Percentiles rank a stretch among this genome's conserved stretches.
phyloP scores from a whole-genome alignment of 805 yeast genomes.

The Schizosaccharomyces osmophilus region DNA sequence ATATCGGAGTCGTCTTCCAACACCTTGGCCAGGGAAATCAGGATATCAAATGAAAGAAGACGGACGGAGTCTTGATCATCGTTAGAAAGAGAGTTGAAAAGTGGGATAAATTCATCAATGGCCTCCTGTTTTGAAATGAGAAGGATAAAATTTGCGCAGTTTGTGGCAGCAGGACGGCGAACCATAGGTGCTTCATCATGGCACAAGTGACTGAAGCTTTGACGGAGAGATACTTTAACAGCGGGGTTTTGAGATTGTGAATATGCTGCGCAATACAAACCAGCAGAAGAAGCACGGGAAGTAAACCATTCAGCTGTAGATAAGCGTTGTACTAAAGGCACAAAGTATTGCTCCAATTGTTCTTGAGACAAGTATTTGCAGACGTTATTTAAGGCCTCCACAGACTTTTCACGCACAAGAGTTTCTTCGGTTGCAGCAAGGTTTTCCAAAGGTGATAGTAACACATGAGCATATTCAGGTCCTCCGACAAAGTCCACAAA shows the following conservation, averaged over 20 bases:
- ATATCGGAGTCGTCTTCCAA: slow-evolving; percentile 9
- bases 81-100: slow-evolving; percentile 18
- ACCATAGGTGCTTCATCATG: slow-evolving; percentile 96
- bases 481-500: slow-evolving; percentile 87
- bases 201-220: slow-evolving; percentile 42
- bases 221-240: slow-evolving; percentile 32
- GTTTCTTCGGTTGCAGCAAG: slow-evolving; percentile 90
- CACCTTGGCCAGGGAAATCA: slow-evolving; percentile 43
- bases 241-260: slow-evolving; percentile 21
- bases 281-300: slow-evolving; percentile 73
- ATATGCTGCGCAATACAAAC: slow-evolving; percentile 51
- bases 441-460: slow-evolving; percentile 47
- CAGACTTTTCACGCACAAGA: slow-evolving; percentile 53
- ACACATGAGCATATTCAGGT: slow-evolving; percentile 28
- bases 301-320: slow-evolving; percentile 88
- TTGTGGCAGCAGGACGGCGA: slow-evolving; percentile 74
- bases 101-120: slow-evolving; percentile 8
- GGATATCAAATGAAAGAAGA: slow-evolving; percentile 64
- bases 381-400: slow-evolving; percentile 53
- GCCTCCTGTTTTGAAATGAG: slow-evolving; percentile 6
- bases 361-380: slow-evolving; percentile 32
- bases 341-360: slow-evolving; percentile 40
- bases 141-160: slow-evolving; percentile 51
- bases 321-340: slow-evolving; percentile 54
- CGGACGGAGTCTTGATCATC: slow-evolving; percentile 93